Evolutionary conservation across 495 filamentous ascomycete species (phyloP).

Genomic region (Penicillium macrosclerotiorum): DNA sequence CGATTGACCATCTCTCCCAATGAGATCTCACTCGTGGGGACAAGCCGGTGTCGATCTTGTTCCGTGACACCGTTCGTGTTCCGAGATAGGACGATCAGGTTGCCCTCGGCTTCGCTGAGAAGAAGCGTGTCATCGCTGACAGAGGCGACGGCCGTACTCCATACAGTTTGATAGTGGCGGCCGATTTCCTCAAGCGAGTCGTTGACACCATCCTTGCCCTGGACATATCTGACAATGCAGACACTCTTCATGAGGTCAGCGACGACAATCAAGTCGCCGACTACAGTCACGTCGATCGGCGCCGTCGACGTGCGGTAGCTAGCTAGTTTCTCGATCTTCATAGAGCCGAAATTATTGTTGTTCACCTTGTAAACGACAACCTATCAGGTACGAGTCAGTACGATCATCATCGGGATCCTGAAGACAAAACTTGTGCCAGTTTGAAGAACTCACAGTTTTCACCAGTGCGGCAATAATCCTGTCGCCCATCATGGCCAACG

Average conservation of each 20-base stretch:
- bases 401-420: background rate
- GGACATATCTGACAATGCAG: slow-evolving; percentile 66
- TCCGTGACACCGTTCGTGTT: slow-evolving; percentile 69
- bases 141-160: slow-evolving; percentile 73
- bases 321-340: slow-evolving; percentile 61
- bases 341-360: slow-evolving; percentile 42
- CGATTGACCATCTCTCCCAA: slow-evolving; percentile 91
- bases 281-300: slow-evolving; percentile 77
- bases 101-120: slow-evolving; percentile 80
- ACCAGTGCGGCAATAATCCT: slow-evolving; percentile 81
- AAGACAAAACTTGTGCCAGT: background rate
- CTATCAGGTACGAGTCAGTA: slow-evolving; percentile 23
- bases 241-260: slow-evolving; percentile 94
- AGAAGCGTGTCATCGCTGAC: slow-evolving; percentile 75
- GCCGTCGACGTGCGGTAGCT: slow-evolving; percentile 80
- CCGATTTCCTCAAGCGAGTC: slow-evolving; percentile 67
- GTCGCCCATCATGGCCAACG: slow-evolving; percentile 68
- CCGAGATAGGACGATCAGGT: slow-evolving; percentile 72
- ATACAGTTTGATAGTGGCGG: slow-evolving; percentile 75
- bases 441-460: slow-evolving; percentile 69
- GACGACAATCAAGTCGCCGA: slow-evolving; percentile 69
- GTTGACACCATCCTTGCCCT: slow-evolving; percentile 39
- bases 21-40: slow-evolving; percentile 74
- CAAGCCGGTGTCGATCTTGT: slow-evolving; percentile 68
- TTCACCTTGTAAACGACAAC: slow-evolving; percentile 59